Evolutionary conservation across 805 yeast genomes (phyloP).

Genomic region (Saturnispora sekii): DNA sequence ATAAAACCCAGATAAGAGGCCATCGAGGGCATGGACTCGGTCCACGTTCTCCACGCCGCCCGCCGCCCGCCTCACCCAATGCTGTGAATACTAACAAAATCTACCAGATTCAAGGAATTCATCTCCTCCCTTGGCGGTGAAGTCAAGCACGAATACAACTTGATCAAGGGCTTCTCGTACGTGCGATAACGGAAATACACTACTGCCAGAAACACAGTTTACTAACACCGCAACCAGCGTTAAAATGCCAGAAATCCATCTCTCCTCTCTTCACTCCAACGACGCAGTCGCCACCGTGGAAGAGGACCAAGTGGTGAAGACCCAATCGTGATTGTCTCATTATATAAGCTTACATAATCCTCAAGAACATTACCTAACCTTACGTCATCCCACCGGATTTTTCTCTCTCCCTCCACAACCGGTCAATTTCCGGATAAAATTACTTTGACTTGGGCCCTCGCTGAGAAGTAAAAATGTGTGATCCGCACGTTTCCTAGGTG

Average conservation of each 20-base stretch:
- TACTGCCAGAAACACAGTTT: no score
- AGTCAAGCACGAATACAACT: constrained; percentile 47
- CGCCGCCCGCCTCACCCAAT: background rate
- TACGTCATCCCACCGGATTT: background rate
- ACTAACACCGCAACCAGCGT: constrained; percentile 20
- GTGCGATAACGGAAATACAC: constrained; percentile 8
- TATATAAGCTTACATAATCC: background rate
- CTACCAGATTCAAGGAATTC: constrained; percentile 34
- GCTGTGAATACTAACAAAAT: constrained; percentile 3
- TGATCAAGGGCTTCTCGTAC: constrained; percentile 57
- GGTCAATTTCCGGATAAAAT: no score
- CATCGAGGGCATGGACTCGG: background rate
- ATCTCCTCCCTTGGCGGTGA: constrained; percentile 48
- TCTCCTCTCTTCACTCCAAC: constrained; percentile 36
- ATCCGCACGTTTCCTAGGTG: no score
- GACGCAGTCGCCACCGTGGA: constrained; percentile 50
- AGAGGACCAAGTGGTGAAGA: constrained; percentile 58
- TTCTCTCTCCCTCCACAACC: background rate
- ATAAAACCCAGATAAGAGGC: no score
- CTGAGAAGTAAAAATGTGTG: background rate
- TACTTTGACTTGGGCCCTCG: background rate
- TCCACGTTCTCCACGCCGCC: background rate
- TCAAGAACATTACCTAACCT: no score
- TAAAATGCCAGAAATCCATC: constrained; percentile 46
- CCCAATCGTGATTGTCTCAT: constrained; percentile 16